Conservation (phyloP, 129 eudicot genomes). For the Smallanthus sonchifolius region DNA sequence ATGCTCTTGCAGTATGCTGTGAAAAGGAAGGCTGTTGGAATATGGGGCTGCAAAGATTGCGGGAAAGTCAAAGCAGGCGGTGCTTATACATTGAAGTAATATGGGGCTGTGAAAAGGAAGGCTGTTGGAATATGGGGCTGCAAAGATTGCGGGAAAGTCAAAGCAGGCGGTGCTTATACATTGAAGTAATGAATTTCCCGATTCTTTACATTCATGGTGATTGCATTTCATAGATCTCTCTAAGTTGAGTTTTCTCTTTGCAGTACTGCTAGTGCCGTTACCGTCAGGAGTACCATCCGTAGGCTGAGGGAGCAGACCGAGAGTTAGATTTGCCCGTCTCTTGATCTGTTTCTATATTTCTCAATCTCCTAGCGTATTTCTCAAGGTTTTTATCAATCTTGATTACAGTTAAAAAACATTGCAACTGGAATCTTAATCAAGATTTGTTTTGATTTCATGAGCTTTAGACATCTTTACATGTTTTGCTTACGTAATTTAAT, state of each 20-base stretch:
- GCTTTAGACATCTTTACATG: background rate
- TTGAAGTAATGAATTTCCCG: slow-evolving; percentile 44
- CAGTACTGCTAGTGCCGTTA: slow-evolving; percentile 83
- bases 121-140: slow-evolving; percentile 96
- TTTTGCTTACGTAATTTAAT: no score
- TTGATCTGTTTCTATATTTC: background rate
- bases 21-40: slow-evolving; percentile 88
- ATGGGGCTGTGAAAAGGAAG: slow-evolving; percentile 83
- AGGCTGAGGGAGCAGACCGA: slow-evolving; percentile 66
- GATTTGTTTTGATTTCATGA: background rate
- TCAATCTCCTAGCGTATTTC: background rate
- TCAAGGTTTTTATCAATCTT: slow-evolving; percentile 10
- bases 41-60: slow-evolving; percentile 96
- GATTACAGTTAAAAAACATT: slow-evolving; percentile 9
- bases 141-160: slow-evolving; percentile 93
- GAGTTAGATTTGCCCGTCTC: slow-evolving; percentile 32
- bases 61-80: slow-evolving; percentile 94
- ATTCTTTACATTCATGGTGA: background rate
- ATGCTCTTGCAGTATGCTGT: slow-evolving; percentile 57
- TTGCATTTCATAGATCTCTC: background rate
- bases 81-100: no score
- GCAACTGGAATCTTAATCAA: slow-evolving; percentile 2
- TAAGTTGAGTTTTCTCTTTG: background rate
- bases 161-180: slow-evolving; percentile 92
- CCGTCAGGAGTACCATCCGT: slow-evolving; percentile 73